Conservation (phyloP, 2,329 filamentous ascomycete species). For the Fusarium sacchari region DNA sequence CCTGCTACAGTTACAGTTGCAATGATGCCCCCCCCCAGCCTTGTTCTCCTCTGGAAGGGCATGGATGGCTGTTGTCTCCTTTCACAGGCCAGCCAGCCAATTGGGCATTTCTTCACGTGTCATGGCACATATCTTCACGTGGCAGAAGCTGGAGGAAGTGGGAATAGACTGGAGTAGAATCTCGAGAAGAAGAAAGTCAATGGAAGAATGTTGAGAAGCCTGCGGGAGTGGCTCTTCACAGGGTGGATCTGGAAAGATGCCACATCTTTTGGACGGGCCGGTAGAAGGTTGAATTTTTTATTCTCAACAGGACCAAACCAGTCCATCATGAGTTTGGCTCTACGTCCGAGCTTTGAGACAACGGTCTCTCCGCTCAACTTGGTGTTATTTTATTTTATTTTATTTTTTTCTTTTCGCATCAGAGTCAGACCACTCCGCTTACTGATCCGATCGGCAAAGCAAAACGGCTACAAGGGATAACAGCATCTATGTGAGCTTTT, state of each 20-base stretch:
- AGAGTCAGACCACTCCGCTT: conserved; percentile 4
- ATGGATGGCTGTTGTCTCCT: not conserved
- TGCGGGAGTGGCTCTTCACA: conserved; percentile 1
- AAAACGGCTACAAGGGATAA: not conserved
- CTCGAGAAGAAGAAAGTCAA: not conserved
- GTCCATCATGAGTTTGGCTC: not conserved
- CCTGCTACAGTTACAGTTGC: not conserved
- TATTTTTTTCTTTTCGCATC: not conserved
- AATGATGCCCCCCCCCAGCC: not conserved
- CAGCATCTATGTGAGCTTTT: not conserved
- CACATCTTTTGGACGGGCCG: not conserved
- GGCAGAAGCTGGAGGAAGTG: not conserved
- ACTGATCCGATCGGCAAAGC: not conserved
- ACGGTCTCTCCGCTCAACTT: not conserved
- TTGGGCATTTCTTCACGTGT: not conserved
- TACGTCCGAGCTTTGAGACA: conserved; percentile 6
- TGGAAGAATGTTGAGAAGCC: not conserved
- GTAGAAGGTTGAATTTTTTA: not conserved
- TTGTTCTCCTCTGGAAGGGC: not conserved
- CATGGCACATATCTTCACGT: not conserved
- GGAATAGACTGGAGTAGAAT: not conserved
- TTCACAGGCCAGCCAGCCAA: not conserved
- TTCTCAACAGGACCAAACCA: not conserved
- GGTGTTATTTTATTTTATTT: not conserved
- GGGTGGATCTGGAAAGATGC: not conserved